Conservation (phyloP, 2,329 filamentous ascomycete genomes). For the Calycina herbarum region DNA sequence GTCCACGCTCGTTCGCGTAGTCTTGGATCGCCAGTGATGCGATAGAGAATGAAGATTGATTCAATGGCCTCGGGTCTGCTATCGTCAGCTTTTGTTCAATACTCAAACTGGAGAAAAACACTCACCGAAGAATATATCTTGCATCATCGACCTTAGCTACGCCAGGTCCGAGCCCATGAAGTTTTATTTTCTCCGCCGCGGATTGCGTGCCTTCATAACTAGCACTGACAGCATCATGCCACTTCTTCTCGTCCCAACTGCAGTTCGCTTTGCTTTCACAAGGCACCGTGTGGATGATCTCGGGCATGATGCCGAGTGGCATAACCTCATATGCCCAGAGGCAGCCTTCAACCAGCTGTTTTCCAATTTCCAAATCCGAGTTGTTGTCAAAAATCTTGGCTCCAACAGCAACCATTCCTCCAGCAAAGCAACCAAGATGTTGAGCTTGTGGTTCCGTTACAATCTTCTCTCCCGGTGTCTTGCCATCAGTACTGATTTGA, state of each 20-base stretch:
- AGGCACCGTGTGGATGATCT: conserved; percentile 45
- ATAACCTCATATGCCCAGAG: conserved; percentile 59
- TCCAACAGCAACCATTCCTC: conserved; percentile 66
- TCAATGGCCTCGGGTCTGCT: conserved; percentile 63
- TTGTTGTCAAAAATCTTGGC: conserved; percentile 57
- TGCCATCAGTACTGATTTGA: conserved; percentile 36
- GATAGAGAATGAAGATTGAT: conserved; percentile 62
- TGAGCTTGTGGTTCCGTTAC: conserved; percentile 42
- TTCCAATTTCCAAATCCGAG: conserved; percentile 54
- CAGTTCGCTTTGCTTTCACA: conserved; percentile 20
- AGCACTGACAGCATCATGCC: conserved; percentile 34
- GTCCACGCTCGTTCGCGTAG: conserved; percentile 47
- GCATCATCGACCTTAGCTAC: conserved; percentile 14
- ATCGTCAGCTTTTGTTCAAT: neutral
- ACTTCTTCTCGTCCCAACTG: conserved; percentile 49
- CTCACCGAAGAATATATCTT: conserved; percentile 13
- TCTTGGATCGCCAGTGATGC: conserved; percentile 31
- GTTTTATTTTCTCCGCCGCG: conserved; percentile 6
- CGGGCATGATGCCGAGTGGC: conserved; percentile 60
- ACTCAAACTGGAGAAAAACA: neutral
- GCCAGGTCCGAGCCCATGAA: conserved; percentile 3
- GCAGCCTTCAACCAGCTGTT: conserved; percentile 60
- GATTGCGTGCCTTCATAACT: neutral
- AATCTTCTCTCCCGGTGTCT: neutral
- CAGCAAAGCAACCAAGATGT: conserved; percentile 69